These are phyloP conservation scores for Coniochaeta prunicola DNA, from an alignment of 2,329 filamentous ascomycete genomes.

Conservation along the genomic window DNA sequence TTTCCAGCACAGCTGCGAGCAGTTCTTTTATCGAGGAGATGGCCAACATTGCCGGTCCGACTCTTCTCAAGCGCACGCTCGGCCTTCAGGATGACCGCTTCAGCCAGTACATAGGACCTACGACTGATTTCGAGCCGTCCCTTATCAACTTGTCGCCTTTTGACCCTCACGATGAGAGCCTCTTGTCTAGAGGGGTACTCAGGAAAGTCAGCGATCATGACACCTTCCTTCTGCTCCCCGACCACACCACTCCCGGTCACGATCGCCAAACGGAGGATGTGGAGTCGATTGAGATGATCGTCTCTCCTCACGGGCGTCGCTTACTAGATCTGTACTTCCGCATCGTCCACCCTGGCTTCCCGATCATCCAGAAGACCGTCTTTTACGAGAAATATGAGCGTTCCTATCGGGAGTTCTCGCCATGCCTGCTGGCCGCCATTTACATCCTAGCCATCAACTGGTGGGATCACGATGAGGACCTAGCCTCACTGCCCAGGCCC, in stretches of 20 bases:
- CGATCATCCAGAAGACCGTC: constrained; percentile 73
- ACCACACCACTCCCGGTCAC: constrained; percentile 63
- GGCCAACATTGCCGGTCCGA: constrained; percentile 61
- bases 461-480: constrained; percentile 68
- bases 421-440: constrained; percentile 69
- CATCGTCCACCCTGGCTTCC: constrained; percentile 73
- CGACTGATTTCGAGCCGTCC: constrained; percentile 77
- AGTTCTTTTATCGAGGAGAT: constrained; percentile 61
- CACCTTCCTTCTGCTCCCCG: constrained; percentile 74
- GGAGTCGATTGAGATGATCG: constrained; percentile 63
- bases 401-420: constrained; percentile 66
- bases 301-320: constrained; percentile 68
- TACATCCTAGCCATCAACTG: constrained; percentile 84
- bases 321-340: constrained; percentile 77
- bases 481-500: constrained; percentile 58
- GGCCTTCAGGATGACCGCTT: constrained; percentile 72
- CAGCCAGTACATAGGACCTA: constrained; percentile 77
- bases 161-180: constrained; percentile 74
- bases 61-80: constrained; percentile 60
- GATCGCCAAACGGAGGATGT: constrained; percentile 63
- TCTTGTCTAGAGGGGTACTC: constrained; percentile 60
- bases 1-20: constrained; percentile 55
- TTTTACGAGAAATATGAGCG: constrained; percentile 73
- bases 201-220: constrained; percentile 71
- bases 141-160: constrained; percentile 75